These are phyloP conservation scores for Artemisia tridentata DNA, from an alignment of 129 eudicot species.

Conservation along the genomic window DNA sequence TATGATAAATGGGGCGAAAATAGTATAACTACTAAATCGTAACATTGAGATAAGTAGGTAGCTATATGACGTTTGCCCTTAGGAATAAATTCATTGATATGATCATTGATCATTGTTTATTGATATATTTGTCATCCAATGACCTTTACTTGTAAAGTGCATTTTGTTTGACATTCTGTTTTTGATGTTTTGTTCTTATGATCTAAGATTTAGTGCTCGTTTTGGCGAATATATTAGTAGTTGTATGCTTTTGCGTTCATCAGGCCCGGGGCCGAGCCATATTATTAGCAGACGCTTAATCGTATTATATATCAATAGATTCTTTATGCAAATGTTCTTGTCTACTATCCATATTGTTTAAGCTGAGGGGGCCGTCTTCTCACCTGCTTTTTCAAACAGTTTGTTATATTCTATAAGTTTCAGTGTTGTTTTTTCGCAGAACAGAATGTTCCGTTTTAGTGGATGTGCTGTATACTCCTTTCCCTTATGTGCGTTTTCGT, in stretches of 20 bases:
- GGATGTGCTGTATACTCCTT: slow-evolving; percentile 25
- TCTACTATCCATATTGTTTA: slow-evolving; percentile 20
- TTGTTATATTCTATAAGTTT: slow-evolving; percentile 17
- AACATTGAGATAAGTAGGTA: too few relatives aligned
- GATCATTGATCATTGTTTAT: background rate
- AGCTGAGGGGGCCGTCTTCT: slow-evolving; percentile 7
- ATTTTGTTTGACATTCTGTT: slow-evolving; percentile 23
- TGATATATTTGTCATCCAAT: slow-evolving; percentile 5
- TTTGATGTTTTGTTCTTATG: slow-evolving; percentile 32
- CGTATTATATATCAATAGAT: slow-evolving; percentile 23
- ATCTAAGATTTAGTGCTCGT: slow-evolving; percentile 29
- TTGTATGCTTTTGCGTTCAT: slow-evolving; percentile 29
- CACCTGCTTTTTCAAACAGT: background rate
- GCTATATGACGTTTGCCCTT: background rate
- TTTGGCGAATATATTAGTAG: slow-evolving; percentile 40
- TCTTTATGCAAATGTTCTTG: slow-evolving; percentile 23
- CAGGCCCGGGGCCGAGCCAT: slow-evolving; percentile 22
- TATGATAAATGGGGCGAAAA: too few relatives aligned
- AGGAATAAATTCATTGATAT: slow-evolving; percentile 20
- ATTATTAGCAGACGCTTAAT: slow-evolving; percentile 54
- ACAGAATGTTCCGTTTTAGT: slow-evolving; percentile 34
- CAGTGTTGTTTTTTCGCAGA: slow-evolving; percentile 53
- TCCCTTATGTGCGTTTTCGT: slow-evolving; percentile 12
- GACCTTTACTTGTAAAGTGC: slow-evolving; percentile 28
- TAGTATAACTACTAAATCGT: too few relatives aligned